Evolutionary conservation across 2,329 filamentous ascomycete genomes (phyloP), one percentile per base, ranked within the genome.

Genomic region (Cordyceps fumosorosea): DNA sequence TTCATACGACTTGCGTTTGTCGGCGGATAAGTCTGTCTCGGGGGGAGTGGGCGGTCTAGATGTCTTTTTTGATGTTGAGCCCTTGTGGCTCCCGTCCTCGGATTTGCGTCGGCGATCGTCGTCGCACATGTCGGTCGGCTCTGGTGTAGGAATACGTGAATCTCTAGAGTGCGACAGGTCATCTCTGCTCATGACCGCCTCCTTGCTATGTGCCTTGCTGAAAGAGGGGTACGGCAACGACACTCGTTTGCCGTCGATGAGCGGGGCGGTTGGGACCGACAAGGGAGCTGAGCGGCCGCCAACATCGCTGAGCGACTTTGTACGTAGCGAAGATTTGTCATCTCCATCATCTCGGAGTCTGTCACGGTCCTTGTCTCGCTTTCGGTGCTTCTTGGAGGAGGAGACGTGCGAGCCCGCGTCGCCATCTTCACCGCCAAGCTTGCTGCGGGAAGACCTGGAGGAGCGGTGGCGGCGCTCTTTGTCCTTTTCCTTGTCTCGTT

Each of bases 191-290:
- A 85, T 81, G 60, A 96, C 84, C 51, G 86, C 85, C 77, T 97
- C 93, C 74, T 92, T 95, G 80, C 91, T 96, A 74, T 96, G 91
- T 14, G 89, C 89, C 76, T 96, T 97, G 76, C 90, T 95, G 75
- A 96, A 91, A 12, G 83, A 82, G 1, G 92, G 91, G 72, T 96
- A 96, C 7, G 90, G 88, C 48, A 89, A 72, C 64, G 81, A 83
- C 40, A 79, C 72, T 32, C 80, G 80, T 59, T 81, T 78, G 64
- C 73, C 76, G 51, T 75, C 72, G 24, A 76, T 64, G 20, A 62
- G 42, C 11, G 59, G 56, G 5, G 52, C 52, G 10, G 52, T 62
- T 5, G n/a, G 32, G 24, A 71, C 71, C 8, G 73, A 70, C 52
- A 74, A 71, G 56, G 54, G 7, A 3, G 57, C 26, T 18, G 40